Evolutionary conservation across 2,329 filamentous ascomycete species (phyloP), one percentile per base, ranked within the genome.

Genomic region (Penicillium italicum): DNA sequence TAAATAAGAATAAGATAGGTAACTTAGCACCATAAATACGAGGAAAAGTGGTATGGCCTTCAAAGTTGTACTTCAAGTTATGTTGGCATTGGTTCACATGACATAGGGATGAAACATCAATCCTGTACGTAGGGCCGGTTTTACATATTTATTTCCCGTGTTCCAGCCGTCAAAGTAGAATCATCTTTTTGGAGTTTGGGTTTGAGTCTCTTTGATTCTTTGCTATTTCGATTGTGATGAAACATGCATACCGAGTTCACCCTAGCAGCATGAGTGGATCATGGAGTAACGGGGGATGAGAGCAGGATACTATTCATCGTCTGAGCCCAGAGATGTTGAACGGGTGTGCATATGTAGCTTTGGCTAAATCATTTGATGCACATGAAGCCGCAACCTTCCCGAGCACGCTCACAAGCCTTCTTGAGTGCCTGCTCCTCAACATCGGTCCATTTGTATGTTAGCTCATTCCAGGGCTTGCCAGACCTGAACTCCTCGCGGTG

Each of bases 401-500:
- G 79, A 3, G 84, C 84, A 53, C 72, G 75, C 63, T 81, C 77
- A 63, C 80, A 82, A 1, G 84, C 84, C 55, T 69, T 73, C 60
- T 80, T 80, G 50, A 87, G 67, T 41, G 78, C 79, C 69, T 86
- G 83, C 61, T 85, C 81, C 66, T 87, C 85, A 3, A 74, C 76
- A 71, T 87, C 84, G 20, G 84, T 86, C 85, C 85, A 87, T 64
- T 84, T 80, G 36, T 86, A 81, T 48, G 74, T 82, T 59, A 87
- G 65, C 56, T 86, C 75, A 67, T 86, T 81, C 84, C 84, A 87
- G 24, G 74, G 74, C 54, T 85, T 85, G 70, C 81, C 82, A 20
- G 79, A 77, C 53, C 77, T 74, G 64, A 80, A 86, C 64, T 86
- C 84, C 50, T 79, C 75, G 52, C 79, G 79, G 66, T 82, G 83